A percentile compares a stretch with the other conserved stretches of the same genome.
Conservation (phyloP, 106 monocot genomes). For the Allium sativum region DNA sequence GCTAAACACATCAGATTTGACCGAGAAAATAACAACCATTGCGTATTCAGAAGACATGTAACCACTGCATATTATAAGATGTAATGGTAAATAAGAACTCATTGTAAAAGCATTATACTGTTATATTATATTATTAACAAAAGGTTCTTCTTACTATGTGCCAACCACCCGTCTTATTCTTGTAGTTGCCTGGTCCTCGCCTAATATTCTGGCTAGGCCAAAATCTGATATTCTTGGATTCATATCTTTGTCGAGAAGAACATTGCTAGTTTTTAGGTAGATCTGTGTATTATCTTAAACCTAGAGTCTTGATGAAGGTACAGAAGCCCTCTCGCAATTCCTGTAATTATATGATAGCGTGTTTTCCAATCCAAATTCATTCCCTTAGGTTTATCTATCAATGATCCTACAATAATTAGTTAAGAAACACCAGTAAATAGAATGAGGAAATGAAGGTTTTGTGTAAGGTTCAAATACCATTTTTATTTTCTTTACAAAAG, state of each 20-base stretch:
- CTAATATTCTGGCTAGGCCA: constrained; percentile 17
- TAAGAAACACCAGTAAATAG: neutral
- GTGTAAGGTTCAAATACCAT: no score
- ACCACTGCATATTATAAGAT: constrained; percentile 2
- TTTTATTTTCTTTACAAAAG: no score
- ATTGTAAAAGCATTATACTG: neutral
- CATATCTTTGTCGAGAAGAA: constrained; percentile 14
- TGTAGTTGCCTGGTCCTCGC: neutral
- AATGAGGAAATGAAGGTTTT: no score
- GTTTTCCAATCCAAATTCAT: constrained; percentile 4
- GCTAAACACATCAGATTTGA: constrained; percentile 10
- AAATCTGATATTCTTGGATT: constrained; percentile 18
- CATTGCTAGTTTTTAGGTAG: constrained; percentile 13
- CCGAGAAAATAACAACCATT: constrained; percentile 3
- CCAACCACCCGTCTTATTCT: constrained; percentile 10
- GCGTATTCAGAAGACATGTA: constrained; percentile 12
- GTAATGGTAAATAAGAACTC: neutral
- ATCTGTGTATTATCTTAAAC: constrained; percentile 9
- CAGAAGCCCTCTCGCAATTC: constrained; percentile 12
- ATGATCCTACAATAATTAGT: neutral
- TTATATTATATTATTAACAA: neutral
- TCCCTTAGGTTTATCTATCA: constrained; percentile 1
- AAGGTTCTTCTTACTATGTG: constrained; percentile 9
- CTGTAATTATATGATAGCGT: constrained; percentile 5
- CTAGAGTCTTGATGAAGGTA: constrained; percentile 17